A percentile compares a stretch with the other conserved stretches of the same genome.
Evolutionary conservation across 352 stramenopile species (phyloP).

Genomic region (Phytophthora ramorum): DNA sequence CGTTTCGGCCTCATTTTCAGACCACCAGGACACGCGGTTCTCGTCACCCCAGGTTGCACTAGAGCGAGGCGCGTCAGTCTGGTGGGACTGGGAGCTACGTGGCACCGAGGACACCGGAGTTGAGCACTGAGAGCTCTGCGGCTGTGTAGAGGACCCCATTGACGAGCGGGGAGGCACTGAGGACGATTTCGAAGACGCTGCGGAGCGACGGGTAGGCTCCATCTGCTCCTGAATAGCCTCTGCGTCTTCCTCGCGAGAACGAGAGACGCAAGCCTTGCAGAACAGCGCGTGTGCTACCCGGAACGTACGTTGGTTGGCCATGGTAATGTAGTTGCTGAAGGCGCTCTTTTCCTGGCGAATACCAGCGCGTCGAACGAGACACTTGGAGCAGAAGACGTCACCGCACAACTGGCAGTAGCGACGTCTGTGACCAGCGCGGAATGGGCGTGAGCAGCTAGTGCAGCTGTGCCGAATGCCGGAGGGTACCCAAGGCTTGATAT

Average conservation of each 20-base stretch:
- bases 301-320: constrained; percentile 50
- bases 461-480: constrained; percentile 52
- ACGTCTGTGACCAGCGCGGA: constrained; percentile 60
- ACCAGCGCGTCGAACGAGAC: constrained; percentile 59
- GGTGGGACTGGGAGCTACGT: constrained; percentile 11
- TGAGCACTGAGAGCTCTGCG: constrained; percentile 17
- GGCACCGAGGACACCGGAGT: constrained; percentile 25
- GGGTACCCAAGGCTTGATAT: constrained; percentile 62
- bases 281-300: constrained; percentile 65
- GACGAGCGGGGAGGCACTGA: constrained; percentile 26
- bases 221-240: constrained; percentile 24
- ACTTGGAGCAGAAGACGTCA: constrained; percentile 81
- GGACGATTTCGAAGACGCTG: constrained; percentile 29
- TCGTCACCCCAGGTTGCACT: constrained; percentile 35
- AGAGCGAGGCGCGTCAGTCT: constrained; percentile 17
- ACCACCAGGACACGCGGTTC: constrained; percentile 51
- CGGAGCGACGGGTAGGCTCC: constrained; percentile 18
- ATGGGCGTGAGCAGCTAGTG: constrained; percentile 64
- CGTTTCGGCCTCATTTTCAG: constrained; percentile 43
- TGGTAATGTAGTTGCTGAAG: constrained; percentile 17
- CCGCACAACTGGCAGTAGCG: constrained; percentile 80
- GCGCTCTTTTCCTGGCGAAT: constrained; percentile 35
- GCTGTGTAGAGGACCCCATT: constrained; percentile 29
- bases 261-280: constrained; percentile 61
- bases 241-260: constrained; percentile 49